These are phyloP conservation scores for Flueggea neowawraea DNA, from an alignment of 441 rosid species.

Conservation along the genomic window DNA sequence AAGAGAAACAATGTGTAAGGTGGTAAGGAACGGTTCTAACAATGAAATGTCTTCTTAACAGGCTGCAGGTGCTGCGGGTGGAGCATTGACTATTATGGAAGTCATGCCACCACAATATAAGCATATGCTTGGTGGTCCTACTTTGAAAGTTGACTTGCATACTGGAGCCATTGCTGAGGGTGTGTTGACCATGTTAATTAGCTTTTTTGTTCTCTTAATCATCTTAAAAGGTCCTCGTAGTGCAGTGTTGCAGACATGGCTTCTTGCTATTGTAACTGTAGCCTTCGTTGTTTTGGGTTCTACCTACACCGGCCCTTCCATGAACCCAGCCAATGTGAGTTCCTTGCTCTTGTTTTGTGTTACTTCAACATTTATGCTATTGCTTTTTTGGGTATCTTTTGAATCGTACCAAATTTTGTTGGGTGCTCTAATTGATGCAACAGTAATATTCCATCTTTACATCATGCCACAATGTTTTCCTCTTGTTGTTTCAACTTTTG, in stretches of 20 bases:
- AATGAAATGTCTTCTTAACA: conserved; percentile 19
- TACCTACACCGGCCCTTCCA: conserved; percentile 77
- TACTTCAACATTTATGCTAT: neutral
- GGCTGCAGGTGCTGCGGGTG: conserved; percentile 89
- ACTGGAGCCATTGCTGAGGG: conserved; percentile 82
- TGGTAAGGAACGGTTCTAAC: neutral
- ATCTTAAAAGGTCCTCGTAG: conserved; percentile 65
- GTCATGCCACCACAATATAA: conserved; percentile 61
- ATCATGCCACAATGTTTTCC: too few relatives aligned
- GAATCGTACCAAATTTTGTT: neutral
- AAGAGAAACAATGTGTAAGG: neutral
- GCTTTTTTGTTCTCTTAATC: conserved; percentile 54
- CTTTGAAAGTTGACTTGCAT: conserved; percentile 60
- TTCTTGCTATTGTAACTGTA: conserved; percentile 58
- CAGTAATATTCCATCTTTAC: too few relatives aligned
- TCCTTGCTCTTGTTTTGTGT: neutral
- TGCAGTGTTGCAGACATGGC: conserved; percentile 41
- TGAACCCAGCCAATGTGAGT: conserved; percentile 95
- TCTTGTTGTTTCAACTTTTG: too few relatives aligned
- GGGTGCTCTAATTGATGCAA: too few relatives aligned
- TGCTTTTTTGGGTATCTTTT: neutral
- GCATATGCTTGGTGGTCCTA: conserved; percentile 62
- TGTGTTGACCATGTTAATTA: conserved; percentile 61
- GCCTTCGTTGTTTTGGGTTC: conserved; percentile 48
- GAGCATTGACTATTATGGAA: conserved; percentile 67